phyloP scores from a whole-genome alignment of 805 yeast genomes.

The Saccharomycopsis lassenensis region DNA sequence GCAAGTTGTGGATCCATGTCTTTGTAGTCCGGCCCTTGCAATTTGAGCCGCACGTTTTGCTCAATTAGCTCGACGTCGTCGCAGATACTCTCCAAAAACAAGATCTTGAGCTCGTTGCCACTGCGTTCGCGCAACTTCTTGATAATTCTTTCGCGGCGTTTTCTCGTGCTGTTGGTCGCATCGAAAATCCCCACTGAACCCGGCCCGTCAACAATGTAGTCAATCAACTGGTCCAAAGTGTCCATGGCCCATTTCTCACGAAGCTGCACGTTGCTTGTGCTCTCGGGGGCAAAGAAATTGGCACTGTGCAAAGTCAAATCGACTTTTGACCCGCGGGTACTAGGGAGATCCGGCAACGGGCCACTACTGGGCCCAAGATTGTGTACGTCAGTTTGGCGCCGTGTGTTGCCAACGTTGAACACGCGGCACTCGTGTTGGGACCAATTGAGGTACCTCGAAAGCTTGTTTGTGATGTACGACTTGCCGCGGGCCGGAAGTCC shows the following conservation, averaged over 20 bases:
- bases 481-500: conserved; percentile 70
- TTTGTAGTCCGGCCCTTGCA: conserved; percentile 38
- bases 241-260: conserved; percentile 38
- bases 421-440: conserved; percentile 51
- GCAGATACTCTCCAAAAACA: conserved; percentile 31
- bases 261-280: conserved; percentile 26
- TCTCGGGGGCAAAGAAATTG: conserved; percentile 30
- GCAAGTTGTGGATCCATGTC: conserved; percentile 57
- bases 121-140: conserved; percentile 26
- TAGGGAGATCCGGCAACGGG: conserved; percentile 6
- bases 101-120: conserved; percentile 26
- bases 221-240: conserved; percentile 31
- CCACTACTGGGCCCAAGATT: conserved; percentile 25
- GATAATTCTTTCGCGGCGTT: conserved; percentile 31
- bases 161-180: conserved; percentile 39
- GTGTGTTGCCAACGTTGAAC: conserved; percentile 60
- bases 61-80: conserved; percentile 22
- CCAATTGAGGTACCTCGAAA: conserved; percentile 54
- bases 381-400: conserved; percentile 41
- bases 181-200: conserved; percentile 41
- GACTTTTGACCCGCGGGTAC: conserved; percentile 4
- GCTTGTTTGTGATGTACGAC: conserved; percentile 55
- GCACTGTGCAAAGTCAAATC: conserved; percentile 25
- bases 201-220: conserved; percentile 23
- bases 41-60: conserved; percentile 24